Conservation (phyloP, 805 yeast genomes). For the Yamadazyma nakazawae region DNA sequence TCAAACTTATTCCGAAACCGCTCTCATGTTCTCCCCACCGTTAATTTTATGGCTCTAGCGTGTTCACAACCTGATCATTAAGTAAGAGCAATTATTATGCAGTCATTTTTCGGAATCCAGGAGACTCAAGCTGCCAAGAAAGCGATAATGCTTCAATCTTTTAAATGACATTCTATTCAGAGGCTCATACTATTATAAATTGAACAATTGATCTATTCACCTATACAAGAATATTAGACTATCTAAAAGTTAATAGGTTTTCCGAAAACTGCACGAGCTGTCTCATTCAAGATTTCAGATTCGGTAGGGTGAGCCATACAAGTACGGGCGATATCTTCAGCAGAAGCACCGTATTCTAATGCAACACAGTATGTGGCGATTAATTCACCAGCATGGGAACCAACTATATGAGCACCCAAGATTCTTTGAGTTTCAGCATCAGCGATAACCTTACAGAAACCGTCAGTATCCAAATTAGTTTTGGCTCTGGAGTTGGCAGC, state of each 20-base stretch:
- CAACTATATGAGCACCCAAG: constrained; percentile 94
- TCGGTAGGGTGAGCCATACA: constrained; percentile 99
- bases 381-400: constrained; percentile 99
- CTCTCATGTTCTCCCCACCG: no score
- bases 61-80: no score
- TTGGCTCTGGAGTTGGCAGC: constrained; percentile 99
- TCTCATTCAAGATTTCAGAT: constrained; percentile 97
- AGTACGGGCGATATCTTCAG: constrained; percentile 95
- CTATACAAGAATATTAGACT: not conserved
- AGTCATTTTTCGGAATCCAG: no score
- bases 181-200: no score
- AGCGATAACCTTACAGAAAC: constrained; percentile 91
- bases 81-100: no score
- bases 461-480: constrained; percentile 95
- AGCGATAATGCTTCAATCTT: no score
- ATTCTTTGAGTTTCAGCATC: constrained; percentile 97
- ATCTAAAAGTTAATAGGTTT: constrained; percentile 82
- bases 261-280: constrained; percentile 86
- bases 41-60: no score
- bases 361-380: constrained; percentile 98
- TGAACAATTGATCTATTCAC: not conserved
- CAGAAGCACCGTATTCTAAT: constrained; percentile 96
- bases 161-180: no score
- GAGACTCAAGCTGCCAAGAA: no score
- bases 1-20: no score